Evolutionary conservation across 2,329 filamentous ascomycete genomes (phyloP), one percentile per base, ranked within the genome.

Genomic region (Colletotrichum noveboracense): DNA sequence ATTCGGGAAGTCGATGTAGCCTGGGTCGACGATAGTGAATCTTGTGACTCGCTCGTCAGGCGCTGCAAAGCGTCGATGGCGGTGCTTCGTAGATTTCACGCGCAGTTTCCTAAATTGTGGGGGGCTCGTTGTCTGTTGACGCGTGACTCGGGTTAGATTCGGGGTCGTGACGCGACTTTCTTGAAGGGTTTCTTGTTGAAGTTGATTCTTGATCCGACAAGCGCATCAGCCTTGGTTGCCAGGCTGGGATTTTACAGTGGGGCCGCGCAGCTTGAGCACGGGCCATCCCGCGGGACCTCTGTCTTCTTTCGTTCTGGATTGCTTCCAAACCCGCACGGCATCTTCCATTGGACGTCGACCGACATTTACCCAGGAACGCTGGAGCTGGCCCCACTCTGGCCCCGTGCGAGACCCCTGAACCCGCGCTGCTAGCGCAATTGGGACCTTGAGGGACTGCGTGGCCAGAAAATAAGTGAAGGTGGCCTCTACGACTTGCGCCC

Each of bases 381-480:
- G 60, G 52, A 28, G 8, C 21, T 18, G 26, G 43, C 16, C 56
- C 66, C 66, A 55, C 66, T 52, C 30, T 62, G 48, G 24, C 60
- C 60, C 74, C 74, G 62, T 74, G 66, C 61, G 38, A 38, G 71
- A 76, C 74, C 74, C 74, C 74, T 76, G 74, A 75, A 65, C 55
- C 56, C 67, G 74, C 60, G 71, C 48, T 58, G 21, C 58, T 70
- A 74, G 73, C 58, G 68, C 73, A 68, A 76, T 52, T 32, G 64
- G 32, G 16, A 73, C 52, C 68, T 66, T 64, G 68, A 68, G 43
- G 58, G 75, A 60, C 65, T 75, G 66, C 75, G 75, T 77, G 75
- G 66, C 75, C 75, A 72, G 60, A 77, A 76, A 70, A 76, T 60
- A 72, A 83, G 83, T 83, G 83, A 84, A 83, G 78, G 82, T 84